Percentiles rank a stretch among this genome's conserved stretches.
phyloP scores from a whole-genome alignment of 2,329 filamentous ascomycete genomes.

The Rhytidhysteron rufulum region DNA sequence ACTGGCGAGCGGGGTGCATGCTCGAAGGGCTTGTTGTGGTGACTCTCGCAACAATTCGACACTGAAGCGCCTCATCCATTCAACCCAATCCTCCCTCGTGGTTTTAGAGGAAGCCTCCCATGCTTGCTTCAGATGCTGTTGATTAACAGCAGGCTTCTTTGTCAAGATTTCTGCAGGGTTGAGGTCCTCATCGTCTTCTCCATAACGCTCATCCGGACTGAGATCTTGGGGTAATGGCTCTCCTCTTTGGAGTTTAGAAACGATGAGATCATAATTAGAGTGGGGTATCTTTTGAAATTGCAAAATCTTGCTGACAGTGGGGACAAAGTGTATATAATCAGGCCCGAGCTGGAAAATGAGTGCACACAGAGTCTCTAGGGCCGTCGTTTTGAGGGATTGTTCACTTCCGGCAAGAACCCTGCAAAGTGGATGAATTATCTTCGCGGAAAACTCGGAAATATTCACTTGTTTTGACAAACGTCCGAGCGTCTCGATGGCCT shows the following conservation, averaged over 20 bases:
- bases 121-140: slow-evolving; percentile 91
- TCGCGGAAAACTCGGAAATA: slow-evolving; percentile 91
- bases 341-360: slow-evolving; percentile 94
- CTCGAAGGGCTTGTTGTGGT: slow-evolving; percentile 88
- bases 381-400: slow-evolving; percentile 69
- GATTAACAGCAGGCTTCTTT: slow-evolving; percentile 95
- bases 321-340: slow-evolving; percentile 91
- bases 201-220: slow-evolving; percentile 78
- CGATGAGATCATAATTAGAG: slow-evolving; percentile 85
- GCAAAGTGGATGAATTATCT: slow-evolving; percentile 91
- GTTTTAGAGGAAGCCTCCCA: slow-evolving; percentile 98
- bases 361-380: slow-evolving; percentile 89
- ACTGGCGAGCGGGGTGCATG: slow-evolving; percentile 86
- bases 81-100: slow-evolving; percentile 97
- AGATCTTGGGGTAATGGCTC: slow-evolving; percentile 94
- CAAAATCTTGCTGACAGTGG: slow-evolving; percentile 84
- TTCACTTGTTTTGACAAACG: slow-evolving; percentile 95
- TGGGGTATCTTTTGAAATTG: slow-evolving; percentile 78
- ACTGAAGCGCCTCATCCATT: slow-evolving; percentile 96
- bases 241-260: slow-evolving; percentile 89
- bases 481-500: slow-evolving; percentile 90
- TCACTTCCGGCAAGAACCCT: slow-evolving; percentile 75
- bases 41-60: slow-evolving; percentile 93
- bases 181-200: slow-evolving; percentile 73
- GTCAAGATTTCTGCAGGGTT: slow-evolving; percentile 78